Evolutionary conservation across 805 yeast species (phyloP).

Genomic region (Hanseniaspora meyeri): DNA sequence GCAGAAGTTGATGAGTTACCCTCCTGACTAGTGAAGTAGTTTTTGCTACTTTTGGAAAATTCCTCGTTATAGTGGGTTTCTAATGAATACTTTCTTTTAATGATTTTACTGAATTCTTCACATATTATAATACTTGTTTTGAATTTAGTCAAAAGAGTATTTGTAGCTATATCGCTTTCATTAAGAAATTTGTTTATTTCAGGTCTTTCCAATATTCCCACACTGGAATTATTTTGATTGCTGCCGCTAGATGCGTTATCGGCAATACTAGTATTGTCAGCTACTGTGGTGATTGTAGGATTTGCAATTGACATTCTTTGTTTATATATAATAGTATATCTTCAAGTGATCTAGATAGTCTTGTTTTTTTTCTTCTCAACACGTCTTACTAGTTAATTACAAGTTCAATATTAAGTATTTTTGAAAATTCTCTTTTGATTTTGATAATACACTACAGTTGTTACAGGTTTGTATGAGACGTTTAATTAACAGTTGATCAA

Average conservation of each 20-base stretch:
- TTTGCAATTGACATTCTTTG: constrained; percentile 10
- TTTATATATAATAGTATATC: neutral
- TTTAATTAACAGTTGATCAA: too few relatives aligned
- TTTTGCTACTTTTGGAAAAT: constrained; percentile 54
- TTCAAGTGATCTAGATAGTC: neutral
- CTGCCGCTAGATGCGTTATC: neutral
- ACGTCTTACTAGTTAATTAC: too few relatives aligned
- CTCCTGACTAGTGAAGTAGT: constrained; percentile 26
- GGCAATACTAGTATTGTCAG: neutral
- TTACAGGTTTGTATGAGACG: too few relatives aligned
- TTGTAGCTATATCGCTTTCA: constrained; percentile 61
- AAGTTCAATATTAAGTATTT: too few relatives aligned
- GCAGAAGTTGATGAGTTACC: constrained; percentile 23
- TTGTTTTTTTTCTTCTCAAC: neutral
- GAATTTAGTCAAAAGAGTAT: constrained; percentile 54
- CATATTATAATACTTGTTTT: constrained; percentile 72
- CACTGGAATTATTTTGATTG: neutral
- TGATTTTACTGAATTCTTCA: constrained; percentile 70
- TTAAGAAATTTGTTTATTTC: constrained; percentile 41
- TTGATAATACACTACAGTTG: too few relatives aligned
- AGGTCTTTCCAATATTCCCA: constrained; percentile 27
- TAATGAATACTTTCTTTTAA: constrained; percentile 62
- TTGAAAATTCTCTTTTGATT: too few relatives aligned
- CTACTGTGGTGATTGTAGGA: neutral
- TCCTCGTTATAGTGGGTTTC: constrained; percentile 73